Conservation (phyloP, 495 filamentous ascomycete genomes). For the Neurospora africana region DNA sequence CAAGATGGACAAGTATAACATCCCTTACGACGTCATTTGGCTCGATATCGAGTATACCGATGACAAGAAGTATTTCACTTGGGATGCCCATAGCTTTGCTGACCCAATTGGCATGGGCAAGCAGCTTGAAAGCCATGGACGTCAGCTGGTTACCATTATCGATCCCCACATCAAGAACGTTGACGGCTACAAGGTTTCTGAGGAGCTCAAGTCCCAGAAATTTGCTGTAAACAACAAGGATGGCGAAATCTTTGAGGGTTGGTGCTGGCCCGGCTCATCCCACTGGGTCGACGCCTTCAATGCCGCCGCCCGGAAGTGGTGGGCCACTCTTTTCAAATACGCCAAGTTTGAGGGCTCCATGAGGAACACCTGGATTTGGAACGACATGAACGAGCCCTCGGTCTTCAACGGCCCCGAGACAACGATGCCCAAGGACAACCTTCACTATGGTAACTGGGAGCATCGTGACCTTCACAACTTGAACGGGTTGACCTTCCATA, state of each 20-base stretch:
- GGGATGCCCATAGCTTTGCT: slow-evolving; percentile 77
- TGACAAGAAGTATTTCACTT: slow-evolving; percentile 94
- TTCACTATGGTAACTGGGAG: slow-evolving; percentile 88
- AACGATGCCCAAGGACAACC: slow-evolving; percentile 95
- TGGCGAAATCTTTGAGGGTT: slow-evolving; percentile 79
- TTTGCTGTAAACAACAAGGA: slow-evolving; percentile 84
- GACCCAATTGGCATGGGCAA: slow-evolving; percentile 82
- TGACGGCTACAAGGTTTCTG: slow-evolving; percentile 60
- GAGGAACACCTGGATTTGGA: slow-evolving; percentile 88
- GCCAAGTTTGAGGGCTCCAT: slow-evolving; percentile 72
- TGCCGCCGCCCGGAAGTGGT: slow-evolving; percentile 78
- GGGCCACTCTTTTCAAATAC: slow-evolving; percentile 77
- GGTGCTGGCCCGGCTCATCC: slow-evolving; percentile 96
- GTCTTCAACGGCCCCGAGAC: slow-evolving; percentile 98
- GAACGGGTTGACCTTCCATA: slow-evolving; percentile 86
- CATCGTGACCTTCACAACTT: slow-evolving; percentile 94
- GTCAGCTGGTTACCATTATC: slow-evolving; percentile 89
- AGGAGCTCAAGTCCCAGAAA: slow-evolving; percentile 73
- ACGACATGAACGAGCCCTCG: slow-evolving; percentile 99
- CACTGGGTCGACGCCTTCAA: slow-evolving; percentile 95
- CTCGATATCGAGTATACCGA: slow-evolving; percentile 95
- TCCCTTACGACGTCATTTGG: slow-evolving; percentile 98
- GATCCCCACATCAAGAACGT: slow-evolving; percentile 97
- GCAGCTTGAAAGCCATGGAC: slow-evolving; percentile 67
- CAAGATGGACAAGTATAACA: slow-evolving; percentile 88